Evolutionary conservation across 192 early-diverging fungal species (phyloP), one percentile per base, ranked within the genome.

Genomic region (Linnemannia zychae): DNA sequence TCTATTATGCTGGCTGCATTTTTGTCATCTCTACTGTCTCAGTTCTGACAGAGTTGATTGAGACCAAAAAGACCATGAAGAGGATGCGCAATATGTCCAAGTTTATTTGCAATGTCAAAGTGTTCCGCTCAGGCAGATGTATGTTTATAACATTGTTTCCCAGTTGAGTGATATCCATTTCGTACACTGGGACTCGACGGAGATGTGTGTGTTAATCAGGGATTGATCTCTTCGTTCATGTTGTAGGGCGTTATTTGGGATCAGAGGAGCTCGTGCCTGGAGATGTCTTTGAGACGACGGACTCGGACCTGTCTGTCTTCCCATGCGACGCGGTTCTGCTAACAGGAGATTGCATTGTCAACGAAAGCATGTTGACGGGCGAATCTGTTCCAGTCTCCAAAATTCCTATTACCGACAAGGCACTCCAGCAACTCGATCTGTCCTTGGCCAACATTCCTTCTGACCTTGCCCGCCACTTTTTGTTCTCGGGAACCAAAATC

Each of bases 331-430:
- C 96, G 0, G 89, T 99, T 28, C 90, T 99, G 20, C 88, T 99
- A 34, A 91, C 95, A 46, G 99, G 99, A 24, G 96, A 97, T 82
- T 99, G 98, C 81, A 99, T 99, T 74, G 94, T 99, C 48, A 99
- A 99, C 88, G 99, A 99, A 87, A 95, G 93, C 84, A 98, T 99
- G 97, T 91, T 99, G 16, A 99, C 99, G 2, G 99, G 99, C 52
- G 99, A 99, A 84, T 97, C 96, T 48, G 90, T 99, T 3, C 98
- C 98, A 0, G 96, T 99, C 31, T 96, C 96, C 47, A 99, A 99
- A 82, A 88, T 89, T 1, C 95, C 98, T 0, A 93, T 97, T 11
- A 91, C 89, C 15, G 94, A 94, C 37, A 79, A 69, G 17, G 91
- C 94, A 16, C 79, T 97, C 37, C 79, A 82, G 11, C 85, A 87